Evolutionary conservation across 2,329 filamentous ascomycete genomes (phyloP).

Genomic region (Fusarium sp.): DNA sequence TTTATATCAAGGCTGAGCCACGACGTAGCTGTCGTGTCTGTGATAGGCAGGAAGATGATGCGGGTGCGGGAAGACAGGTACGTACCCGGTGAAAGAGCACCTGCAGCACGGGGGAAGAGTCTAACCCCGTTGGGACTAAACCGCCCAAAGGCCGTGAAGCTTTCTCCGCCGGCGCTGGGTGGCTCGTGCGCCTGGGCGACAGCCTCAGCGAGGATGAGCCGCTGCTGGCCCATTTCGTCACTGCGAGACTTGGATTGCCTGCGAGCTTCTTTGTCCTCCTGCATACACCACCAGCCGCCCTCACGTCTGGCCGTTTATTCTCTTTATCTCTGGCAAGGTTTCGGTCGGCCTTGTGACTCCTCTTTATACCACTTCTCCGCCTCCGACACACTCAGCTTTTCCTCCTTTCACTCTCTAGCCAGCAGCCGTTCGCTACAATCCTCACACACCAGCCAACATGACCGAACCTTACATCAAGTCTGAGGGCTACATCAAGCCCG

Average conservation of each 20-base stretch:
- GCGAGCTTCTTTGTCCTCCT: slow-evolving; percentile 13
- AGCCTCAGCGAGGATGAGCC: slow-evolving; percentile 5
- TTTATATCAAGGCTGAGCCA: slow-evolving; percentile 18
- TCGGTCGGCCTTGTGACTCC: background rate
- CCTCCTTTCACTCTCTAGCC: background rate
- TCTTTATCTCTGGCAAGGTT: background rate
- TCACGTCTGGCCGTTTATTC: background rate
- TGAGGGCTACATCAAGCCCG: slow-evolving; percentile 60
- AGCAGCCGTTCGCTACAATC: slow-evolving; percentile 12
- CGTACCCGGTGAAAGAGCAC: background rate
- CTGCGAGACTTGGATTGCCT: slow-evolving; percentile 28
- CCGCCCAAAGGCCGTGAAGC: background rate
- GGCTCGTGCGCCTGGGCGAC: slow-evolving; percentile 22
- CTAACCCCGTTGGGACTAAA: slow-evolving; percentile 15
- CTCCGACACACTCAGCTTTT: background rate
- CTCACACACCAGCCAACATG: slow-evolving; percentile 42
- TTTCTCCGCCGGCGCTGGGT: background rate
- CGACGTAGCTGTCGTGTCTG: slow-evolving; percentile 22
- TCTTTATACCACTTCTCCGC: background rate
- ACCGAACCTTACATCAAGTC: slow-evolving; percentile 58
- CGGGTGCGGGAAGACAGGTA: background rate
- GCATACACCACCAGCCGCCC: background rate
- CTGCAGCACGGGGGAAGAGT: slow-evolving; percentile 9
- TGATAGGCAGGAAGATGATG: slow-evolving; percentile 20
- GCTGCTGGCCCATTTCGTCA: slow-evolving; percentile 34